Base-by-base conservation (phyloP, 2,329 filamentous ascomycete species). In the Tothia fuscella region DNA sequence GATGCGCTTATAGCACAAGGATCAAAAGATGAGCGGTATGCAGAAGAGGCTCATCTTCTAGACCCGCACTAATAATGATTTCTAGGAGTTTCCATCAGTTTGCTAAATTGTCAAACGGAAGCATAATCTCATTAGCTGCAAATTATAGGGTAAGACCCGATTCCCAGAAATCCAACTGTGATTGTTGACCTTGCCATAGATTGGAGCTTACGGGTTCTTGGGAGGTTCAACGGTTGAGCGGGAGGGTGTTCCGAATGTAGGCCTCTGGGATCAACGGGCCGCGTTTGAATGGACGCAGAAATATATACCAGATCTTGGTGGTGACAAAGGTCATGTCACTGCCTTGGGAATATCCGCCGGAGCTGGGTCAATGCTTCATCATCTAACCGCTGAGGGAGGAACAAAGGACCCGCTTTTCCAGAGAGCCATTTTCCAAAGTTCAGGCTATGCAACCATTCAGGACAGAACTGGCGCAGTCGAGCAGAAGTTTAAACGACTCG, bases 221-320 rank as follows among this genome's bases (percentile, higher is more conserved):
- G 64, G 62, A 5, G 67, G 66, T 3, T 53, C 58, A 2, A 63
- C 62, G 13, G 62, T 71, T 54, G 58, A 70, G 45, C 44, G 50
- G 2, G 53, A 60, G 7, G 66, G 56, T 2, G 52, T 61, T 1
- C 60, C 68, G 0, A 72, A 72, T 47, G 62, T 62, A 5, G 60
- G 59, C 10, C 50, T 56, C 16, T 52, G 48, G 31, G 54, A 57
- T 41, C 63, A 68, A 45, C 55, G 63, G 13, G 60, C 63, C 4
- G 61, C 62, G 2, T 57, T 72, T 17, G 52, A 70, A 48, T 73
- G 69, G 69, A 64, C 68, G 1, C 59, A 66, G 35, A 54, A 66
- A 36, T 59, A 71, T 48, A 66, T 72, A 32, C 42, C 49, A 6
- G 53, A 63, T 1, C 53, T 73, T 3, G 65, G 66, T 6, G 71